phyloP scores from a whole-genome alignment of 306 rosid genomes.

The Quercus bicolor region DNA sequence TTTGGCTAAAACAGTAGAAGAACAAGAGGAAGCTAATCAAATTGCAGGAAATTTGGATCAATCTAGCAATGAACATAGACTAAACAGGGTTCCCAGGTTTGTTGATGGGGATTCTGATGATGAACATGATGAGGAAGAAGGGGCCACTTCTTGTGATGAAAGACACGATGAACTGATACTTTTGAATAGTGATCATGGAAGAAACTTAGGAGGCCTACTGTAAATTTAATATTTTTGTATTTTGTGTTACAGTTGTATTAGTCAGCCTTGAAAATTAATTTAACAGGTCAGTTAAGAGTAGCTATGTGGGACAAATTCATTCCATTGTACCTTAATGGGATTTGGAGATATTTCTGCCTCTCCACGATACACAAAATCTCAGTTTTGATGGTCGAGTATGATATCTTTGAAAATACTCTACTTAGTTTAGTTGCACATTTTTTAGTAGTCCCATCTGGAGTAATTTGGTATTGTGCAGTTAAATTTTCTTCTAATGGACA shows the following conservation, averaged over 20 bases:
- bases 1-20: slow-evolving; percentile 61
- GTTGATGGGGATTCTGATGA: slow-evolving; percentile 30
- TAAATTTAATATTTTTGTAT: slow-evolving; percentile 15
- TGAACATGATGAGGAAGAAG: slow-evolving; percentile 34
- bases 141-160: slow-evolving; percentile 17
- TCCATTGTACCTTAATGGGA: slow-evolving; percentile 3
- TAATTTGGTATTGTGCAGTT: too few relatives aligned
- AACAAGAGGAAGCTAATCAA: slow-evolving; percentile 54
- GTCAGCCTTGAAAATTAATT: not conserved
- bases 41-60: slow-evolving; percentile 41
- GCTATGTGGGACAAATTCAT: not conserved
- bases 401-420: too few relatives aligned
- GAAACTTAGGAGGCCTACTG: slow-evolving; percentile 23
- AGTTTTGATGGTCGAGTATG: too few relatives aligned
- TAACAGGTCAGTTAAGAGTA: not conserved
- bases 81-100: slow-evolving; percentile 19
- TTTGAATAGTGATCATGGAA: slow-evolving; percentile 21
- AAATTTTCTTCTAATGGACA: too few relatives aligned
- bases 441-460: too few relatives aligned
- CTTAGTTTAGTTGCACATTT: too few relatives aligned
- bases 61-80: slow-evolving; percentile 20
- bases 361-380: too few relatives aligned
- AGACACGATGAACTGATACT: slow-evolving; percentile 7
- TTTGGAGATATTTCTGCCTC: not conserved
- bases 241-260: slow-evolving; percentile 19